Evolutionary conservation across 1,284 basidiomycete genomes (phyloP).

Genomic region (Ustilago bromivora): DNA sequence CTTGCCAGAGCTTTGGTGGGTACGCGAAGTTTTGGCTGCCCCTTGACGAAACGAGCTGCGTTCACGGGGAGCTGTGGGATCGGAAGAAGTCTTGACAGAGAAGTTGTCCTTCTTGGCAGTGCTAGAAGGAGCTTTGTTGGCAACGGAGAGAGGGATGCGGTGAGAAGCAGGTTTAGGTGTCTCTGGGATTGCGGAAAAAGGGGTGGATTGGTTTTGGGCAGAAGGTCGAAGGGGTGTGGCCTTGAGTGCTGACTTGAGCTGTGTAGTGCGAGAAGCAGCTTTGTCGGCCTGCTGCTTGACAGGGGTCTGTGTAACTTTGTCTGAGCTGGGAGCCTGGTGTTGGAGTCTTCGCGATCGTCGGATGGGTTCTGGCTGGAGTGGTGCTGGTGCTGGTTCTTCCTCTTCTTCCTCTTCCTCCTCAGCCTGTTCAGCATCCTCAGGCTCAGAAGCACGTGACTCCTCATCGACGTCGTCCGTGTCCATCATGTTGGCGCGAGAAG

Average conservation of each 20-base stretch:
- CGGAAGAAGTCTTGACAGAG: conserved; percentile 40
- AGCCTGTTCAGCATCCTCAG: conserved; percentile 20
- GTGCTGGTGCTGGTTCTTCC: conserved; percentile 19
- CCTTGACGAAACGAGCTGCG: conserved; percentile 64
- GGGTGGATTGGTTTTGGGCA: conserved; percentile 12
- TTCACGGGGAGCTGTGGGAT: conserved; percentile 47
- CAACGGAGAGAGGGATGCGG: conserved; percentile 38
- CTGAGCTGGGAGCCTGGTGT: conserved; percentile 24
- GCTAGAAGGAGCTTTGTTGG: conserved; percentile 32
- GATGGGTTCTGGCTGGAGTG: conserved; percentile 29
- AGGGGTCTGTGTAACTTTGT: conserved; percentile 24
- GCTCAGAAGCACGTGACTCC: conserved; percentile 24
- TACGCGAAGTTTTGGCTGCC: conserved; percentile 56
- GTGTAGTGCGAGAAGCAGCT: conserved; percentile 14
- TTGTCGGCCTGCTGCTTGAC: conserved; percentile 38
- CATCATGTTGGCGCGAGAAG: conserved; percentile 1
- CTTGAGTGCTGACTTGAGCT: conserved; percentile 50
- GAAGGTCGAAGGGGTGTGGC: conserved; percentile 40
- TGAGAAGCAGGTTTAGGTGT: conserved; percentile 48
- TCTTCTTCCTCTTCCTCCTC: conserved; percentile 34
- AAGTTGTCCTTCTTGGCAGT: conserved; percentile 55
- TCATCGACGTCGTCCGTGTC: conserved; percentile 27
- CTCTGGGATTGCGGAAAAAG: conserved; percentile 16
- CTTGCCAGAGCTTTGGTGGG: conserved; percentile 64
- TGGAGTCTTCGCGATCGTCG: conserved; percentile 40